Conservation (phyloP, 169 alveolate genomes). For the Theileria sp. region DNA sequence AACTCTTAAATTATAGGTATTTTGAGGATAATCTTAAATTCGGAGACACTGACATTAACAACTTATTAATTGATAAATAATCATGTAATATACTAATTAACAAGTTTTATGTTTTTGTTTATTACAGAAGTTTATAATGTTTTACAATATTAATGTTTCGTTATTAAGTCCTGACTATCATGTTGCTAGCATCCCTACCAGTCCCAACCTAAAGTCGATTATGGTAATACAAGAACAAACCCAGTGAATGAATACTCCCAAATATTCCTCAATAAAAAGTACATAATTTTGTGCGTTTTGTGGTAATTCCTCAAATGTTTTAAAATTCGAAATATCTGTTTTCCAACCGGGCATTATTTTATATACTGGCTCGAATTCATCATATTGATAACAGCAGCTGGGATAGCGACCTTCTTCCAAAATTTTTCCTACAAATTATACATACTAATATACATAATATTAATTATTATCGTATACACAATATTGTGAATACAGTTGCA, state of each 20-base stretch:
- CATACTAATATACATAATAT: not conserved
- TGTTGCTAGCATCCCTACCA: constrained; percentile 42
- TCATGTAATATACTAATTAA: not conserved
- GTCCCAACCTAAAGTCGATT: constrained; percentile 31
- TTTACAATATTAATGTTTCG: not conserved
- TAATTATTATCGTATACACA: not conserved
- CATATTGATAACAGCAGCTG: constrained; percentile 76
- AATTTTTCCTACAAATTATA: constrained; percentile 49
- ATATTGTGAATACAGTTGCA: not conserved
- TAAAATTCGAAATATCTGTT: constrained; percentile 77
- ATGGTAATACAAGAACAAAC: constrained; percentile 64
- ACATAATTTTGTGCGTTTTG: constrained; percentile 81
- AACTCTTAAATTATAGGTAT: constrained; percentile 5
- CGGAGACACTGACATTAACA: constrained; percentile 33
- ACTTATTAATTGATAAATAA: not conserved
- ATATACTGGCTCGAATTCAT: constrained; percentile 83
- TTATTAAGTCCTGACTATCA: constrained; percentile 32
- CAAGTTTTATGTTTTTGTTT: not conserved
- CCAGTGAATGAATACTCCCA: constrained; percentile 86
- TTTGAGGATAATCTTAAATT: not conserved
- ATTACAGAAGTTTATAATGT: not conserved
- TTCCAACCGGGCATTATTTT: constrained; percentile 87
- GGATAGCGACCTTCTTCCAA: constrained; percentile 81
- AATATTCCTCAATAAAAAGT: constrained; percentile 75
- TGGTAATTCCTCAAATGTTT: constrained; percentile 83